Conservation (phyloP, 164 flowering plant genomes). For the Stephania yunnanensis region DNA sequence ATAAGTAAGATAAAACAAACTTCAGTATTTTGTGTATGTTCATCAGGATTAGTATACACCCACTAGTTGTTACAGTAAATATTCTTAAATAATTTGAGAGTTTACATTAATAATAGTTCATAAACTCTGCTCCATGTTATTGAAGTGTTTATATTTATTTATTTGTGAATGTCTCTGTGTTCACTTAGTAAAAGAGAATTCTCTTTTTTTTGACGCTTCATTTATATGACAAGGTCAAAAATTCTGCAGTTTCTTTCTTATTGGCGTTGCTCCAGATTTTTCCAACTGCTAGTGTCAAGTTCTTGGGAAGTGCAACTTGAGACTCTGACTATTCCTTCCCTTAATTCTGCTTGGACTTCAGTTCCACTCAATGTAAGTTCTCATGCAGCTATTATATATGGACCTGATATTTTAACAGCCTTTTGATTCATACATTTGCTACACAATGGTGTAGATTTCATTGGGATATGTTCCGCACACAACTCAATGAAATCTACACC, state of each 20-base stretch:
- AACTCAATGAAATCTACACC: too few species aligned
- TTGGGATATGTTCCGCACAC: too few species aligned
- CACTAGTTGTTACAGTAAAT: background rate
- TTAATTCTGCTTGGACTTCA: too few species aligned
- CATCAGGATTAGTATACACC: background rate
- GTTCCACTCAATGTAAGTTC: too few species aligned
- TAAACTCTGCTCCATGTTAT: background rate
- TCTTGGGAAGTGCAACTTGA: background rate
- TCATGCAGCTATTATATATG: too few species aligned
- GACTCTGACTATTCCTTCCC: too few species aligned
- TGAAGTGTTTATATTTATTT: background rate
- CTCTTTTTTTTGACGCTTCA: background rate
- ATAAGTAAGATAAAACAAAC: slow-evolving; percentile 3
- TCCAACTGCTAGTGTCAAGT: background rate
- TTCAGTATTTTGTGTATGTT: background rate
- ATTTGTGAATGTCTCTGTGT: background rate
- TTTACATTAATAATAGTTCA: background rate
- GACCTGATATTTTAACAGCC: too few species aligned
- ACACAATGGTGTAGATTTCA: too few species aligned
- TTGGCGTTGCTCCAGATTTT: background rate
- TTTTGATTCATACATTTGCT: too few species aligned
- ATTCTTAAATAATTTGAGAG: background rate
- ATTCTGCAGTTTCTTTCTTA: background rate
- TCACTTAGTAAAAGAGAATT: background rate
- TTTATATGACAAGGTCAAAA: background rate